Base-by-base conservation (phyloP, 2,329 filamentous ascomycete species). In the Cladosporium austrohemisphaericum region DNA sequence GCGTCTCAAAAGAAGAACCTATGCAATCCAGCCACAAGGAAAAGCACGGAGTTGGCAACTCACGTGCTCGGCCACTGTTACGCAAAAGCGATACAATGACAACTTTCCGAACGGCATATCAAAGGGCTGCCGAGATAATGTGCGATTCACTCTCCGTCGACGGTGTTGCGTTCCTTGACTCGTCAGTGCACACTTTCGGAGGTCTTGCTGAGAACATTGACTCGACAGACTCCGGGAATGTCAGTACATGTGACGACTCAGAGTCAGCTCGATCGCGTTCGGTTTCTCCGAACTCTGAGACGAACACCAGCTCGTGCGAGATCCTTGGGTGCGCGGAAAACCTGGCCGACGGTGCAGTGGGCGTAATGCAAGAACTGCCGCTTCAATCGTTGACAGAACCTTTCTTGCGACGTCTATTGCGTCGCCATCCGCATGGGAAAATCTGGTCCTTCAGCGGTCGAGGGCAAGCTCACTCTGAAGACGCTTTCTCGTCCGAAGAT, bases 71-170 rank as follows among this genome's bases (percentile, higher is more conserved):
- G 13, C 18, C 28, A 18, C 41, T 16, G 11, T 20, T 44, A n/a
- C 19, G 16, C 11, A 32, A 14, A 35, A 13, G 20, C 5, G n/a
- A 16, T 35, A 36, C 43, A 13, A 16, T 14, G 3, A 28, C 32
- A n/a, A 55, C 70, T 22, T 44, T 58, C 9, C 46, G 49, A 10
- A 48, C 37, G 52, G 71, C 71, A 3, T 77, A 78, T 46, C 63
- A 66, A 13, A 66, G 75, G 23, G 76, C 76, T 1, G 72, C 75
- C 0, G 69, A 72, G 23, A 56, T 78, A 0, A 62, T 79, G 5
- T 68, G 70, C 1, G 69, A 76, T 50, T 72, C 74, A 13, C 62
- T 78, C 20, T 64, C 64, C 5, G 70, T 74, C 3, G 73, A 76
- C 11, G 76, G 74, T 2, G 72, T 77, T 13, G 60, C 70, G 2